phyloP scores from a whole-genome alignment of 176 grass and related monocot species.

The Paspalum notatum region DNA sequence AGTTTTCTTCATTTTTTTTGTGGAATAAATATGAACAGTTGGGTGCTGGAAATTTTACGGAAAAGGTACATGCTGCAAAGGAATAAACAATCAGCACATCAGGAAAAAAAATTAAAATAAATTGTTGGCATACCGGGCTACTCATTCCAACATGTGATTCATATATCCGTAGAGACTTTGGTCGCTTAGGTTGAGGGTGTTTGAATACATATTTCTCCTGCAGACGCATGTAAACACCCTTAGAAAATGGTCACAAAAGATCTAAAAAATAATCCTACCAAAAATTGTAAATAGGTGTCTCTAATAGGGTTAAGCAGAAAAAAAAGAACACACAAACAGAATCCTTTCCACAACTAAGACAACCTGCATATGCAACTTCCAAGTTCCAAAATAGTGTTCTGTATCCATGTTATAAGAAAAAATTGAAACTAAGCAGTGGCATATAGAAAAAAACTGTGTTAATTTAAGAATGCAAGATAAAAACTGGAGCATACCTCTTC shows the following conservation, averaged over 20 bases:
- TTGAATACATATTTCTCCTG: slow-evolving; percentile 93
- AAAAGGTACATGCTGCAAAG: not conserved
- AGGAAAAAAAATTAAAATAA: slow-evolving; percentile 11
- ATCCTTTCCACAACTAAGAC: not conserved
- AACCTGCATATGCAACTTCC: slow-evolving; percentile 47
- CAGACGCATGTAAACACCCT: slow-evolving; percentile 36
- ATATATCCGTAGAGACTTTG: slow-evolving; percentile 88
- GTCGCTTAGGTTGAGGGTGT: slow-evolving; percentile 88
- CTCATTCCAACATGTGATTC: slow-evolving; percentile 99
- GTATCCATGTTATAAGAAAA: slow-evolving; percentile 7
- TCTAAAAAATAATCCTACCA: not conserved
- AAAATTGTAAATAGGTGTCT: slow-evolving; percentile 6
- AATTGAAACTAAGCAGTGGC: slow-evolving; percentile 21
- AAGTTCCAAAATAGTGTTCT: slow-evolving; percentile 15
- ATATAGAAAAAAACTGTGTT: slow-evolving; percentile 54
- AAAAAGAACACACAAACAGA: not conserved
- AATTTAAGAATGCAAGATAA: slow-evolving; percentile 38
- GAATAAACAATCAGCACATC: slow-evolving; percentile 4
- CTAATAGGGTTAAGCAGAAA: slow-evolving; percentile 17
- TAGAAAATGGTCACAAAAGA: slow-evolving; percentile 13
- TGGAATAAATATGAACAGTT: not conserved
- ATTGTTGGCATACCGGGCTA: slow-evolving; percentile 65
- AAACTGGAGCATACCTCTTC: slow-evolving; percentile 59
- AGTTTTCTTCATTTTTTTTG: not conserved
- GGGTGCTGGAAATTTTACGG: not conserved